These are phyloP conservation scores for Leishmania major DNA, from an alignment of 208 protist genomes.

Conservation along the genomic window DNA sequence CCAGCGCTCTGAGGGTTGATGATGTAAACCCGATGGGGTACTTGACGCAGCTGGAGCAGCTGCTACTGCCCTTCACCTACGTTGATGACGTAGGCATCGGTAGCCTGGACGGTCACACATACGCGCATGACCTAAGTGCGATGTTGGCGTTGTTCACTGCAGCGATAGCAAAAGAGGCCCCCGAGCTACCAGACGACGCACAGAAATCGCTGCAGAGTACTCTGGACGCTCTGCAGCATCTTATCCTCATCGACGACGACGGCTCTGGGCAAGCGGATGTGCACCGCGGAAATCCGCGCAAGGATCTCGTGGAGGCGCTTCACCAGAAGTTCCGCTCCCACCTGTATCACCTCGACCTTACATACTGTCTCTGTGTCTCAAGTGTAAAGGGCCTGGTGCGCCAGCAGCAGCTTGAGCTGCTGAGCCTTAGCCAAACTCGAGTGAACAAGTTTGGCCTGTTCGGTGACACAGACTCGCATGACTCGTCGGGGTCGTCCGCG, in stretches of 20 bases:
- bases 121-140: constrained; percentile 16
- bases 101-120: constrained; percentile 42
- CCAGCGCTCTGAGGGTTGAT: constrained; percentile 38
- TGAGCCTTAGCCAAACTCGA: constrained; percentile 60
- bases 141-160: constrained; percentile 10
- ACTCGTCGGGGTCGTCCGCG: not conserved
- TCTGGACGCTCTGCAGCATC: constrained; percentile 9
- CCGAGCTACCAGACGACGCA: not conserved
- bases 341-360: constrained; percentile 65
- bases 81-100: constrained; percentile 37
- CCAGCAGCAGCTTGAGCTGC: constrained; percentile 46
- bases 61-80: constrained; percentile 50
- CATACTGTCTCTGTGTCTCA: constrained; percentile 46
- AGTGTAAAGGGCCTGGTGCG: constrained; percentile 33
- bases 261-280: not conserved
- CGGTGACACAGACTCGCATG: not conserved
- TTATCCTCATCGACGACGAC: constrained; percentile 1
- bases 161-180: not conserved
- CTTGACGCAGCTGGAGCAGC: constrained; percentile 45
- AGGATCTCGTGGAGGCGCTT: constrained; percentile 11
- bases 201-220: constrained; percentile 7
- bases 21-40: constrained; percentile 44
- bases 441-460: constrained; percentile 36
- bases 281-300: not conserved
- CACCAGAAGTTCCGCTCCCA: constrained; percentile 39